A percentile compares a stretch with the other conserved stretches of the same genome.
phyloP scores from a whole-genome alignment of 75 land plant species.

The Sequoia sempervirens region DNA sequence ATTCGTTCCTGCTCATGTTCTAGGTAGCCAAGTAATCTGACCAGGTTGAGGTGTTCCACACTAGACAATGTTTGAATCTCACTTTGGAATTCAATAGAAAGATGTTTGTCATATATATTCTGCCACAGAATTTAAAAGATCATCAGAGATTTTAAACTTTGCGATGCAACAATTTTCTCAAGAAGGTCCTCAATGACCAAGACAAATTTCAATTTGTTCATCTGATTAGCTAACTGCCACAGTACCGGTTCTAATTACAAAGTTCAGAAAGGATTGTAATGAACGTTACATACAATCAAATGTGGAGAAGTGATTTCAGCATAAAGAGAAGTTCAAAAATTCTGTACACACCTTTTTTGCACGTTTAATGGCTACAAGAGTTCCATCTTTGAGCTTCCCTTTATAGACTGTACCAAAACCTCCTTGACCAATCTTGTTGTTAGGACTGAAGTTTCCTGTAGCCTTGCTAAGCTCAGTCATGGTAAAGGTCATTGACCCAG shows the following conservation, averaged over 20 bases:
- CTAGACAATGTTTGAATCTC: constrained; percentile 68
- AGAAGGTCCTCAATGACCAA: neutral
- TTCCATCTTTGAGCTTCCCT: constrained; percentile 72
- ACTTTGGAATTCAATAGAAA: constrained; percentile 61
- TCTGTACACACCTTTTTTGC: constrained; percentile 53
- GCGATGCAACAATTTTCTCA: neutral
- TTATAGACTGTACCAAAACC: constrained; percentile 74
- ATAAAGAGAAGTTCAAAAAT: neutral
- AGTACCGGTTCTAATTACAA: too few relatives aligned
- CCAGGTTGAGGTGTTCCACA: constrained; percentile 80
- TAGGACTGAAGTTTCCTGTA: constrained; percentile 53
- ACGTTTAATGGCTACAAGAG: constrained; percentile 74
- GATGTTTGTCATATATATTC: constrained; percentile 62
- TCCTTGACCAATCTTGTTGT: constrained; percentile 69
- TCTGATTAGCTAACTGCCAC: neutral
- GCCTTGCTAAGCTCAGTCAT: constrained; percentile 56
- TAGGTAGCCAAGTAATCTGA: constrained; percentile 67
- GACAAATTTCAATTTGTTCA: neutral
- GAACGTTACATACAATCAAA: neutral
- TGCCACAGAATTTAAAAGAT: constrained; percentile 19
- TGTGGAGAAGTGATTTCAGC: neutral
- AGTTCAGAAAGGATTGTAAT: neutral
- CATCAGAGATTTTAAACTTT: constrained; percentile 7
- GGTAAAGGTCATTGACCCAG: constrained; percentile 30
- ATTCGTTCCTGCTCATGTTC: constrained; percentile 73